Evolutionary conservation across 768 basidiomycete genomes (phyloP).

Genomic region (Pleurotus cornucopiae): DNA sequence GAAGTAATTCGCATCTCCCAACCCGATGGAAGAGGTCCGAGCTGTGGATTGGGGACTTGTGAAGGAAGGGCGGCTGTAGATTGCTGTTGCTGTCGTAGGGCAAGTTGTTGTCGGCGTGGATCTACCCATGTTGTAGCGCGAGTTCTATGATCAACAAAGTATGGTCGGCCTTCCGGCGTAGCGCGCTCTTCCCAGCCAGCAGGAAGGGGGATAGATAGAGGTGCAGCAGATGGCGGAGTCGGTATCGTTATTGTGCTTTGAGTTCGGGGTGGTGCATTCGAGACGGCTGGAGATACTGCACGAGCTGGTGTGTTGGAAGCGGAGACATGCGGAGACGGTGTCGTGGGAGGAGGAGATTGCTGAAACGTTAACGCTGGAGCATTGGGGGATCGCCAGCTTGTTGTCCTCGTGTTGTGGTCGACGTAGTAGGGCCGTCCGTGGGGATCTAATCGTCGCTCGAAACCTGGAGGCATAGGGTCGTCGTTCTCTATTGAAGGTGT

Average conservation of each 20-base stretch:
- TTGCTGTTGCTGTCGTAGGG: slow-evolving; percentile 24
- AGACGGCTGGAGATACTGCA: slow-evolving; percentile 13
- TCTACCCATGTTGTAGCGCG: slow-evolving; percentile 92
- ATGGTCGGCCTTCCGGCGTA: slow-evolving; percentile 79
- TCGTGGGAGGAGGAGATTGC: slow-evolving; percentile 17
- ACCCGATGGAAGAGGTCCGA: slow-evolving; percentile 83
- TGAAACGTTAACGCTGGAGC: slow-evolving; percentile 16
- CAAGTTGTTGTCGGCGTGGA: slow-evolving; percentile 57
- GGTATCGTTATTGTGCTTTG: slow-evolving; percentile 13
- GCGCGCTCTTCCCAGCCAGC: slow-evolving; percentile 91
- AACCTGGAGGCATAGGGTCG: slow-evolving; percentile 67
- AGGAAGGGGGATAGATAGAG: slow-evolving; percentile 67
- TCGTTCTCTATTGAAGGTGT: slow-evolving; percentile 38
- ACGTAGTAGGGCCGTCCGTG: slow-evolving; percentile 80
- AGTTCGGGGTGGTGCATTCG: slow-evolving; percentile 11
- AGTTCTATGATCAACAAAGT: slow-evolving; percentile 70
- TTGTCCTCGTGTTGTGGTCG: slow-evolving; percentile 78
- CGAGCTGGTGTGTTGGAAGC: slow-evolving; percentile 11
- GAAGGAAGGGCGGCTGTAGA: slow-evolving; percentile 40
- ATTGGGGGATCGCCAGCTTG: slow-evolving; percentile 71
- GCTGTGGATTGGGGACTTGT: slow-evolving; percentile 49
- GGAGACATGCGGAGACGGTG: slow-evolving; percentile 19
- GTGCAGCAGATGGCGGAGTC: slow-evolving; percentile 27
- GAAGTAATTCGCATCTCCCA: slow-evolving; percentile 95
- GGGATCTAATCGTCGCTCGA: slow-evolving; percentile 78